phyloP scores from a whole-genome alignment of 768 basidiomycete genomes.

The Suillus lakei region DNA sequence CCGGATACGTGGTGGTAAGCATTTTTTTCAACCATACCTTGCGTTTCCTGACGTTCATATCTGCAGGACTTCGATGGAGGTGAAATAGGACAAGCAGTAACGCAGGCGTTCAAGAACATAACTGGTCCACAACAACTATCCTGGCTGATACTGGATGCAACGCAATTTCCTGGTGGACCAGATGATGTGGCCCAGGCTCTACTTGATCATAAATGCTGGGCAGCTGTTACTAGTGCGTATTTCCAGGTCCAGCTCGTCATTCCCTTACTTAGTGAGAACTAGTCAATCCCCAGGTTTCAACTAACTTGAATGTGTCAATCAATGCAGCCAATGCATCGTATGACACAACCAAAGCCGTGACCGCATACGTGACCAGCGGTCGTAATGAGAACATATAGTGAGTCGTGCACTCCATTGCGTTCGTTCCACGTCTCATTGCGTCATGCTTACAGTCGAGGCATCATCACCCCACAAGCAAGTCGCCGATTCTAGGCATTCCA shows the following conservation, averaged over 20 bases:
- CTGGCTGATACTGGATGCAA: conserved; percentile 49
- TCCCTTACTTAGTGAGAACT: background rate
- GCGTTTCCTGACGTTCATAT: background rate
- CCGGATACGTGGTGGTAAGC: conserved; percentile 64
- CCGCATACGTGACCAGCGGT: conserved; percentile 50
- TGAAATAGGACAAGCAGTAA: conserved; percentile 52
- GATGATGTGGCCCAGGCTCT: conserved; percentile 49
- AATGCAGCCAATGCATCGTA: conserved; percentile 47
- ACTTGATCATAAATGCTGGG: conserved; percentile 57
- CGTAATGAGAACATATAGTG: conserved; percentile 66
- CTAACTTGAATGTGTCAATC: conserved; percentile 42
- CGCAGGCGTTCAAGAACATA: conserved; percentile 38
- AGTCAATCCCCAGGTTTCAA: conserved; percentile 49
- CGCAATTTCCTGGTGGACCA: conserved; percentile 50
- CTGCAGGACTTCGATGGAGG: conserved; percentile 65
- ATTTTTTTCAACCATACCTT: background rate
- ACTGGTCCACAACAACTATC: conserved; percentile 40
- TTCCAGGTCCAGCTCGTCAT: conserved; percentile 3
- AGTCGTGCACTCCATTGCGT: conserved; percentile 21
- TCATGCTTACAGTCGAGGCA: conserved; percentile 21
- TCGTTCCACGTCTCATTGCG: background rate
- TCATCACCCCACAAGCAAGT: conserved; percentile 15
- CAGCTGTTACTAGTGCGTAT: conserved; percentile 54
- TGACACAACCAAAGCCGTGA: conserved; percentile 53
- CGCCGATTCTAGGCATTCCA: conserved; percentile 13